Evolutionary conservation across 1,284 basidiomycete genomes (phyloP).

Genomic region (Rugosomyces carneus): DNA sequence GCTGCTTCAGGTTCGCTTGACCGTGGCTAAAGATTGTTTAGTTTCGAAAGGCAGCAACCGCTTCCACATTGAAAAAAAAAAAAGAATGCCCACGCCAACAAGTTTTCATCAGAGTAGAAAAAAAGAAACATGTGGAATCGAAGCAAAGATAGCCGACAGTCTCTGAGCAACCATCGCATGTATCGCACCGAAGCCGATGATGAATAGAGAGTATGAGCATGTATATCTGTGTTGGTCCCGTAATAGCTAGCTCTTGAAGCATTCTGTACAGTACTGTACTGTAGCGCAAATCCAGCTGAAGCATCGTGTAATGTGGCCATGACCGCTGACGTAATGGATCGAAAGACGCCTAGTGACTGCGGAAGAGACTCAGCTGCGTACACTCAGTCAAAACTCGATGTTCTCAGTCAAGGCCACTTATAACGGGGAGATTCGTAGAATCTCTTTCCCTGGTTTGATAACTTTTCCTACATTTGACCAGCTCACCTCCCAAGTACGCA

Average conservation of each 20-base stretch:
- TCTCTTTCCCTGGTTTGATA: slow-evolving; percentile 31
- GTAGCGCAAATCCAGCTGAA: no score
- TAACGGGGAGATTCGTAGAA: slow-evolving; percentile 40
- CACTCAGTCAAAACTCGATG: slow-evolving; percentile 29
- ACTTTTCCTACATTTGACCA: slow-evolving; percentile 41
- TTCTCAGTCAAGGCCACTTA: slow-evolving; percentile 48
- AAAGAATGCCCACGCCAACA: not conserved
- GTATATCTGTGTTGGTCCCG: no score
- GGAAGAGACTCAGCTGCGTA: not conserved
- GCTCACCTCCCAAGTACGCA: slow-evolving; percentile 38
- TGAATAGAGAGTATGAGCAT: no score
- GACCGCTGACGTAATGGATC: not conserved
- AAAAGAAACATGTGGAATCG: not conserved
- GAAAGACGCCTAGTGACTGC: not conserved
- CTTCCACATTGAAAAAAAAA: not conserved
- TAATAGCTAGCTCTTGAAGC: no score
- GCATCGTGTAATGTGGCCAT: not conserved
- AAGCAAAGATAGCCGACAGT: not conserved
- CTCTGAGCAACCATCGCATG: not conserved
- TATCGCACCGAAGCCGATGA: not conserved
- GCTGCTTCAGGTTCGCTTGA: not conserved
- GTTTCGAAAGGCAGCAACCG: not conserved
- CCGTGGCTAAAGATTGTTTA: not conserved
- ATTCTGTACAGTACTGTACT: no score
- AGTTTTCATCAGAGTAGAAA: not conserved